Evolutionary conservation across 306 rosid genomes (phyloP).

Genomic region (Lablab purpureus): DNA sequence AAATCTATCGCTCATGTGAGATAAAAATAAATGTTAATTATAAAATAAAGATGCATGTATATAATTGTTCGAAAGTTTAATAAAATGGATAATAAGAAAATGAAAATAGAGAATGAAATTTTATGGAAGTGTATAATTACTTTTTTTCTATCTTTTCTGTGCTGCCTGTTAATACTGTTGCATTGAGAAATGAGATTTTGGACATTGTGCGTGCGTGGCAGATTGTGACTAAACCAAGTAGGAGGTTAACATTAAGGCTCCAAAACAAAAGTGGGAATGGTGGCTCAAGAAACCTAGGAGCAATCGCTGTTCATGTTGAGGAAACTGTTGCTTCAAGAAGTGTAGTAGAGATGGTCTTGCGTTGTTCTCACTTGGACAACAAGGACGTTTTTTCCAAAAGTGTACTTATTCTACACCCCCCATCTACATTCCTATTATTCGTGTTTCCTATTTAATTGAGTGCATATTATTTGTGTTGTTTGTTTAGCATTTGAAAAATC

Average conservation of each 20-base stretch:
- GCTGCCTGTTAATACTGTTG: conserved; percentile 3
- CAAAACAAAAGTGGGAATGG: conserved; percentile 47
- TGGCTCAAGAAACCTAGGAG: conserved; percentile 59
- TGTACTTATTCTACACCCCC: conserved; percentile 50
- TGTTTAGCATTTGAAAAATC: background rate
- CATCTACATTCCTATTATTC: background rate
- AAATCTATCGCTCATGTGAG: no score
- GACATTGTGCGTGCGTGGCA: conserved; percentile 35
- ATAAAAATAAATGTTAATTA: no score
- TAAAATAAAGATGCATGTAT: no score
- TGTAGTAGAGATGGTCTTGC: conserved; percentile 65
- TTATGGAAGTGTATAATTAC: background rate
- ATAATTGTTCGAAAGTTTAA: no score
- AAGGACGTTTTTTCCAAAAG: conserved; percentile 81
- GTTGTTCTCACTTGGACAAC: conserved; percentile 80
- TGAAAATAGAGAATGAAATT: background rate
- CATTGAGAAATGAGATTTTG: conserved; percentile 24
- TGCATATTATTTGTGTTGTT: background rate
- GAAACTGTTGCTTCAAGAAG: conserved; percentile 75
- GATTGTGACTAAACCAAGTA: conserved; percentile 75
- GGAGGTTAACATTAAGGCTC: conserved; percentile 62
- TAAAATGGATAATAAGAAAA: background rate
- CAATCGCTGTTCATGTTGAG: conserved; percentile 79
- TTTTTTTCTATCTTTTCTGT: background rate
- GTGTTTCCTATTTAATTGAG: background rate